Evolutionary conservation across 2,329 filamentous ascomycete species (phyloP), one percentile per base, ranked within the genome.

Genomic region (Venturia pyrina): DNA sequence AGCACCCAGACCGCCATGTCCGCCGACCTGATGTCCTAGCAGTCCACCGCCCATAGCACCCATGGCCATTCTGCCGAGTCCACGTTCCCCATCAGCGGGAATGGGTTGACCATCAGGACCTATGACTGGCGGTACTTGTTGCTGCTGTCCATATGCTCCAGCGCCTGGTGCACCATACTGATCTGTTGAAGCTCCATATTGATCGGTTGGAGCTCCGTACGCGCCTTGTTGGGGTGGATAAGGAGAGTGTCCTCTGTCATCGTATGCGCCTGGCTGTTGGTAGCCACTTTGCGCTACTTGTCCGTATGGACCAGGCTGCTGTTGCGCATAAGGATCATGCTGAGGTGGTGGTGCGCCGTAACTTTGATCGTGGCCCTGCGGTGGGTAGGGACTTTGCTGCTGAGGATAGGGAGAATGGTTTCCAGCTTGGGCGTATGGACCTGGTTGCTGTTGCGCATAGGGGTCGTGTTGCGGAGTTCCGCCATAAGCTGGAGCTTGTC

Each of bases 1-100:
- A 43, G 66, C 62, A 59, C 66, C 66, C 21, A 67, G 62, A 19
- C 32, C 40, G 24, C 66, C 66, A 32, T 66, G 65, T 7, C 65
- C 65, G 17, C 44, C 65, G n/a, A 66, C 11, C 40, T 67, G 32
- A 37, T 66, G 48, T 43, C 66, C 66, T 21, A 67, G 24, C 11
- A 67, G 21, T 15, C 63, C 66, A 21, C 66, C 64, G 17, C 41
- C 66, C 10, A 63, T 40, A 37, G 43, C 62, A 40, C 66, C 66
- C n/a, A 67, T 19, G 10, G 66, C 28, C 46, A 50, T 66, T 44
- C 40, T 64, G n/a, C 66, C 66, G 1, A 67, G 40, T n/a, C 66
- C 66, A 17, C 66, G 62, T 40, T 67, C 66, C 21, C 66, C 66
- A 10, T 66, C 66, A 24, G 60, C 62, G 32, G 62, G 62, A 19